Conservation (phyloP, 2,329 filamentous ascomycete species). For the Nemania sp. region DNA sequence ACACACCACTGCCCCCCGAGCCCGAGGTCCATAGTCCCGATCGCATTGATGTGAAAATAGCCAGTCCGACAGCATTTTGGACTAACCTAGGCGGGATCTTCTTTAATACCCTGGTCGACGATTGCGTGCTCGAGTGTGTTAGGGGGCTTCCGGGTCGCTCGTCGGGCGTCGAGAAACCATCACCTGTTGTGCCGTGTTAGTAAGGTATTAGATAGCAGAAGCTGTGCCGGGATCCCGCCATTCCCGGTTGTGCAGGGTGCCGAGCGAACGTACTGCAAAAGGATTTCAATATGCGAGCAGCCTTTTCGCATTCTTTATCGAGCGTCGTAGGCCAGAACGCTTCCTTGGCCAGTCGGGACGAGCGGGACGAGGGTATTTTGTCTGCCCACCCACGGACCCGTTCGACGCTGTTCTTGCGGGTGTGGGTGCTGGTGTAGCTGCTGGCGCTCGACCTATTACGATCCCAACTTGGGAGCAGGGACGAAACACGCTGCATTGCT, state of each 20-base stretch:
- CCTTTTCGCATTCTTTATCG: slow-evolving; percentile 92
- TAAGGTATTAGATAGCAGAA: slow-evolving; percentile 29
- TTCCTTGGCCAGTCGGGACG: slow-evolving; percentile 71
- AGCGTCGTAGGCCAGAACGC: slow-evolving; percentile 88
- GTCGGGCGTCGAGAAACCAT: slow-evolving; percentile 66
- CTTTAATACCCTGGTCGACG: slow-evolving; percentile 70
- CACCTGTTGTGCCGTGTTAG: slow-evolving; percentile 55
- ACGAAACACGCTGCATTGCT: slow-evolving; percentile 61
- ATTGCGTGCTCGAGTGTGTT: slow-evolving; percentile 57
- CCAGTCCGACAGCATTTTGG: slow-evolving; percentile 87
- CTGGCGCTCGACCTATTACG: slow-evolving; percentile 50
- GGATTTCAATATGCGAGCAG: slow-evolving; percentile 86
- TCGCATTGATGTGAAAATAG: slow-evolving; percentile 95
- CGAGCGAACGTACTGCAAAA: slow-evolving; percentile 80
- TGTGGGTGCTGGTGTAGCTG: slow-evolving; percentile 53
- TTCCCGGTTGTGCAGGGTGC: slow-evolving; percentile 26
- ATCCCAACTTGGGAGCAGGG: slow-evolving; percentile 57
- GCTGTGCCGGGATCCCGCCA: slow-evolving; percentile 37
- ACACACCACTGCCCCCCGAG: slow-evolving; percentile 87
- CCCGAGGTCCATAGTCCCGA: slow-evolving; percentile 92
- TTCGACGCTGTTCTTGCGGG: slow-evolving; percentile 50
- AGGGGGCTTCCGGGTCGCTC: slow-evolving; percentile 51
- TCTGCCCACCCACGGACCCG: slow-evolving; percentile 60
- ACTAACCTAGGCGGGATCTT: slow-evolving; percentile 91
- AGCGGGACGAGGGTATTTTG: slow-evolving; percentile 69